A percentile compares a stretch with the other conserved stretches of the same genome.
phyloP scores from a whole-genome alignment of 352 stramenopile genomes.

The Phytophthora constricta region DNA sequence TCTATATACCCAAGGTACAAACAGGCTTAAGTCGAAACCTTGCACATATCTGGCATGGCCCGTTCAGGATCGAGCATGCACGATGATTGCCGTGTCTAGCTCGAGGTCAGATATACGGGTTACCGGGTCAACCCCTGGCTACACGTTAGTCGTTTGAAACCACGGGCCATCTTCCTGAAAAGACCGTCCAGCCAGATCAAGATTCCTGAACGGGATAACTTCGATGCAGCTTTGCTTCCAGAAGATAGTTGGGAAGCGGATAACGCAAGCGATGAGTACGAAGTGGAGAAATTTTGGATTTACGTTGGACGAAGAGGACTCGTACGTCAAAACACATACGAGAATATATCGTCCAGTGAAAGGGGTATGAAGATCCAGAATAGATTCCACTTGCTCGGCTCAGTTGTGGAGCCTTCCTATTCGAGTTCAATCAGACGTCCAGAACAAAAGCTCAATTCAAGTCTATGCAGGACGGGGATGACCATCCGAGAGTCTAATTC shows the following conservation, averaged over 20 bases:
- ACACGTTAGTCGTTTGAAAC: background rate
- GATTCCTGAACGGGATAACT: background rate
- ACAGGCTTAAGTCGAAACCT: background rate
- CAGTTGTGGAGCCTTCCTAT: slow-evolving; percentile 18
- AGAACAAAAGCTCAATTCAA: background rate
- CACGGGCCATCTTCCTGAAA: background rate
- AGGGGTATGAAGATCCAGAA: slow-evolving; percentile 14
- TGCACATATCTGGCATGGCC: background rate
- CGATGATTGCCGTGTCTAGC: background rate
- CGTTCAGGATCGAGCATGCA: background rate
- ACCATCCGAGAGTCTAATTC: no score
- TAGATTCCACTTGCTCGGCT: slow-evolving; percentile 21
- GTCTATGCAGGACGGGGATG: background rate
- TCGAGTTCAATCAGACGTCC: background rate
- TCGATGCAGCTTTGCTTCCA: slow-evolving; percentile 20
- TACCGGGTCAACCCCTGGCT: background rate
- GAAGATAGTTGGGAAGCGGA: slow-evolving; percentile 33
- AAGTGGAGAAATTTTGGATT: slow-evolving; percentile 27
- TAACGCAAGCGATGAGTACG: slow-evolving; percentile 9
- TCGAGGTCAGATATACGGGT: background rate
- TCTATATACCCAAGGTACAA: background rate
- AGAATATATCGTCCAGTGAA: slow-evolving; percentile 31
- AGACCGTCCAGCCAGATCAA: background rate
- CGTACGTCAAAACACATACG: background rate
- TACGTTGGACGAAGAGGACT: slow-evolving; percentile 1